Evolutionary conservation across 495 filamentous ascomycete genomes (phyloP), one percentile per base, ranked within the genome.

Genomic region (Bombardia bombarda): DNA sequence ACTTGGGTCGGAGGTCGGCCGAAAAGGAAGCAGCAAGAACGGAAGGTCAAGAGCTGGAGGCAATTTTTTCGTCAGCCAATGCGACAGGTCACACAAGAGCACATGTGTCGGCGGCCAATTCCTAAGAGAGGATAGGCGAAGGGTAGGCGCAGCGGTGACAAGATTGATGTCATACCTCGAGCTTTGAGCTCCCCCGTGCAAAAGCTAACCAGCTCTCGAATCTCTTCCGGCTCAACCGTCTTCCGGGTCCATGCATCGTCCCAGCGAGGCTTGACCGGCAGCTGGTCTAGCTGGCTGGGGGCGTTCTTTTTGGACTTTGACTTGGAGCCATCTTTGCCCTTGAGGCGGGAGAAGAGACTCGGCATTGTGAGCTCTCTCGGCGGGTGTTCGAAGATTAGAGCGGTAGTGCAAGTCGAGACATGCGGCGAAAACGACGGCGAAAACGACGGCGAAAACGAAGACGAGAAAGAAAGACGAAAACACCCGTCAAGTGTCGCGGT

Each of bases 1-100:
- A 65, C 86, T 93, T 16, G 90, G 80, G 59, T 98, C 89, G 45
- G 89, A 87, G 41, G 82, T 86, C 5, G 93, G 92, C 48, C 92
- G 82, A 65, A 95, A 98, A 7, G 92, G 93, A n/a, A 98, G 77
- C 16, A 98, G 81, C 37, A 97, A 70, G 62, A 98, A 95, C 1
- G 92, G 92, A 43, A 86, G 82, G 58, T 92, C 83, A 50, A 96
- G 80, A 49, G 80, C 89, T 92, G 48, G 14, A 57, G 43, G 52
- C 14, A 46, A 53, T 24, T 45, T 49, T n/a, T n/a, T n/a, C n/a
- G 49, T 75, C 61, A 72, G 66, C 53, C 37, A 37, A 47, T 14
- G 37, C 17, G 3, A 14, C 10, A 47, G 52, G 32, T 40, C 46
- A 57, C 56, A 45, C 23, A 14, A 39, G 22, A 19, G 33, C 24